Conservation (phyloP, 768 basidiomycete genomes). For the Mrakia gelida region DNA sequence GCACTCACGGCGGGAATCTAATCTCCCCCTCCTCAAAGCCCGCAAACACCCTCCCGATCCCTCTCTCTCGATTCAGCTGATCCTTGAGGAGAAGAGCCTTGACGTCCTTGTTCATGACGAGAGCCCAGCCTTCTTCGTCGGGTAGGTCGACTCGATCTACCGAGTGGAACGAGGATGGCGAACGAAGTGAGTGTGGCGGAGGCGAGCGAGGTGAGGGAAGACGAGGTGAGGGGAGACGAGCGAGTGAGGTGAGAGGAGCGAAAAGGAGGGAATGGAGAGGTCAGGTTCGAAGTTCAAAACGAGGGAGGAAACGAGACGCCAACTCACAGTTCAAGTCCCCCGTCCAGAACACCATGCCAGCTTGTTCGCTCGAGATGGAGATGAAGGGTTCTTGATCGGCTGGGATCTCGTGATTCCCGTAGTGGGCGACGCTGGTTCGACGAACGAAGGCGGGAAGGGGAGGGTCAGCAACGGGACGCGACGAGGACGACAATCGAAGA, state of each 20-base stretch:
- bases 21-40: constrained; percentile 23
- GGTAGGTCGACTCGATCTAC: constrained; percentile 24
- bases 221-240: neutral
- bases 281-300: neutral
- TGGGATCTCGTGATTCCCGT: neutral
- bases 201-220: neutral
- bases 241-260: neutral
- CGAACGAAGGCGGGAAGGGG: neutral
- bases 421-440: neutral
- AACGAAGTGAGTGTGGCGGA: neutral
- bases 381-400: neutral
- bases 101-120: neutral
- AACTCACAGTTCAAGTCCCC: constrained; percentile 25
- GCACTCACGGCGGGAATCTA: constrained; percentile 9
- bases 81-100: constrained; percentile 1
- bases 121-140: constrained; percentile 16
- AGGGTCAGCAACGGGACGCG: neutral
- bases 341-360: constrained; percentile 17
- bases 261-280: neutral
- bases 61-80: constrained; percentile 13
- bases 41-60: neutral
- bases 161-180: neutral
- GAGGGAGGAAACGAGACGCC: neutral
- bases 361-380: constrained; percentile 2
- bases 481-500: too few species aligned